phyloP scores from a whole-genome alignment of 306 rosid genomes.

The Corylus americana region DNA sequence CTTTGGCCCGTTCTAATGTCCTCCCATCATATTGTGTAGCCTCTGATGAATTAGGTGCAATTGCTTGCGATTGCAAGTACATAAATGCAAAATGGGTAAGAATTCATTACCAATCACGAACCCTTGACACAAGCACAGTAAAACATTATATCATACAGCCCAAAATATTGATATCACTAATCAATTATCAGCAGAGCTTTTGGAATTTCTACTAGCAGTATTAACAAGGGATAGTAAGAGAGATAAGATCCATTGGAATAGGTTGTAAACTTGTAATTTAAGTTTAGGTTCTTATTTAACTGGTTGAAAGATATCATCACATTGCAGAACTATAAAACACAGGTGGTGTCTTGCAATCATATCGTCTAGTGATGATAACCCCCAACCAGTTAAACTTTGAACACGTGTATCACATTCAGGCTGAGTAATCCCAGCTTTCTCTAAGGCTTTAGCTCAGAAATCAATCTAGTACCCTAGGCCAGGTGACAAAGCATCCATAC shows the following conservation, averaged over 20 bases:
- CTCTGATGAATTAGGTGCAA: constrained; percentile 52
- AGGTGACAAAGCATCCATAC: not conserved
- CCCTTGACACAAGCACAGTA: not conserved
- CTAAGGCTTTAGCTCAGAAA: not conserved
- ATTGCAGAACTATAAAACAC: not conserved
- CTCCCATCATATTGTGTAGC: constrained; percentile 56
- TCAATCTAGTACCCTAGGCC: not conserved
- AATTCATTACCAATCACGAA: constrained; percentile 21
- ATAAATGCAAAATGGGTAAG: constrained; percentile 30
- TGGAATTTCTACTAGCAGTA: not conserved
- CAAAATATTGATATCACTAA: not conserved
- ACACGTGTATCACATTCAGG: not conserved
- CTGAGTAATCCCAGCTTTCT: not conserved
- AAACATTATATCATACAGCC: not conserved
- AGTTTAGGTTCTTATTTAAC: not conserved
- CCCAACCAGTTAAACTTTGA: not conserved
- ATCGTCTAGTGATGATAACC: not conserved
- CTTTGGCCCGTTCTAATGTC: constrained; percentile 59
- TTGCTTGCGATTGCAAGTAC: constrained; percentile 52
- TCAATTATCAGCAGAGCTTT: constrained; percentile 4
- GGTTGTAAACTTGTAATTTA: not conserved
- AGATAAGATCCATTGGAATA: not conserved
- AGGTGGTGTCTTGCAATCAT: not conserved
- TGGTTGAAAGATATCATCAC: not conserved
- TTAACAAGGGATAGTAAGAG: not conserved